Evolutionary conservation across 768 basidiomycete species (phyloP).

Genomic region (Tylopilus intermedius): DNA sequence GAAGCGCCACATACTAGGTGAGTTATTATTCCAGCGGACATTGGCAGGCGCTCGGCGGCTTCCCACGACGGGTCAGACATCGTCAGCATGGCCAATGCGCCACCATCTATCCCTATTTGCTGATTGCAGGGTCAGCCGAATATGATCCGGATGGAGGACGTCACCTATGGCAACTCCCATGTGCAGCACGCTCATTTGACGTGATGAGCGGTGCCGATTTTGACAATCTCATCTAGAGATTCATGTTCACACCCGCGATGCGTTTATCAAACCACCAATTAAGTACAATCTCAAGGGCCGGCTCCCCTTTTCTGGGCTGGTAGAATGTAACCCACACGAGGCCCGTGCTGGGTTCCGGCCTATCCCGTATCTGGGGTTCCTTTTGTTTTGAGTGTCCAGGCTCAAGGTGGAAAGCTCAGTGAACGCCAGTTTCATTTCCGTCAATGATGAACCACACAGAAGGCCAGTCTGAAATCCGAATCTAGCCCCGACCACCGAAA

Average conservation of each 20-base stretch:
- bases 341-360: not conserved
- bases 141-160: conserved; percentile 4
- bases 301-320: not conserved
- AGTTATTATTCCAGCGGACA: not conserved
- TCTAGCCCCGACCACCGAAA: not conserved
- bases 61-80: not conserved
- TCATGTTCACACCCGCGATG: conserved; percentile 6
- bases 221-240: not conserved
- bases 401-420: no score
- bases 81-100: not conserved
- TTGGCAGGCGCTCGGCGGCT: not conserved
- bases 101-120: not conserved
- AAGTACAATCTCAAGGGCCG: not conserved
- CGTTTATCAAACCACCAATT: conserved; percentile 5
- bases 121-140: conserved; percentile 1
- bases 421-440: conserved; percentile 5
- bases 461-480: not conserved
- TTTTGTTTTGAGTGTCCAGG: conserved; percentile 8
- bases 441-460: not conserved
- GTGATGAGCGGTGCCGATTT: not conserved
- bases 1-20: not conserved
- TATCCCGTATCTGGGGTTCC: conserved; percentile 13
- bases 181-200: not conserved
- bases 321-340: conserved; percentile 13
- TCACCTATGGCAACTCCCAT: not conserved